Conservation (phyloP, 2,329 filamentous ascomycete species). For the Teratosphaeriaceae sp. region DNA sequence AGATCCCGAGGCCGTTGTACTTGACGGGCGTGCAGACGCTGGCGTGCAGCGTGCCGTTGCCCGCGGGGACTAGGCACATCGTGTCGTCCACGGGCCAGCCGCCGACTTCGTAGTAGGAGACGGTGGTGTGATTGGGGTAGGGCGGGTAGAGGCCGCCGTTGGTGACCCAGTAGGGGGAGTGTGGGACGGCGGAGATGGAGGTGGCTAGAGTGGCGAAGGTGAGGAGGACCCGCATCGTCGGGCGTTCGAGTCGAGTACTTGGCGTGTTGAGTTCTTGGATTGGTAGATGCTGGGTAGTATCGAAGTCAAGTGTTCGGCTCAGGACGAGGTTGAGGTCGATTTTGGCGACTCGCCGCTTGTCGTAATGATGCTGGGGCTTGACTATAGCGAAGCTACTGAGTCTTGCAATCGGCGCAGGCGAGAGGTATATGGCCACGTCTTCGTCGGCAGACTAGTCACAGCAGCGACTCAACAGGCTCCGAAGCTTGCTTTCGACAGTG, state of each 20-base stretch:
- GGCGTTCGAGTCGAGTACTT: neutral
- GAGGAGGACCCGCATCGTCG: neutral
- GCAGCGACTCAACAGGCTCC: neutral
- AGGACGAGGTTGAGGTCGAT: no score
- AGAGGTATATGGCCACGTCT: no score
- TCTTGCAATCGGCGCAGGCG: no score
- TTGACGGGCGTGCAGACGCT: slow-evolving; percentile 13
- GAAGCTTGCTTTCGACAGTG: neutral
- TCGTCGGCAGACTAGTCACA: neutral
- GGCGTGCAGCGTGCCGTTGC: slow-evolving; percentile 9
- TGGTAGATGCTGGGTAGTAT: no score
- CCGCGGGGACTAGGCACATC: slow-evolving; percentile 11
- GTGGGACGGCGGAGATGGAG: neutral
- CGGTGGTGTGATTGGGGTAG: slow-evolving; percentile 9
- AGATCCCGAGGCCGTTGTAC: slow-evolving; percentile 14
- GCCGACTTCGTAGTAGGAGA: slow-evolving; percentile 9
- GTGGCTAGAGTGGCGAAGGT: neutral
- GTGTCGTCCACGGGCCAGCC: slow-evolving; percentile 4
- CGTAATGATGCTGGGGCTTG: no score
- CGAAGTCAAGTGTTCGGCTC: no score
- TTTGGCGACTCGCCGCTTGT: no score
- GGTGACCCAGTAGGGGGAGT: slow-evolving; percentile 1
- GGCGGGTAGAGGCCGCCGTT: slow-evolving; percentile 4
- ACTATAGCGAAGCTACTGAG: no score
- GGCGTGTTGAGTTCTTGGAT: neutral